These are phyloP conservation scores for Aspergillus texensis DNA, from an alignment of 2,329 filamentous ascomycete species.

Conservation along the genomic window DNA sequence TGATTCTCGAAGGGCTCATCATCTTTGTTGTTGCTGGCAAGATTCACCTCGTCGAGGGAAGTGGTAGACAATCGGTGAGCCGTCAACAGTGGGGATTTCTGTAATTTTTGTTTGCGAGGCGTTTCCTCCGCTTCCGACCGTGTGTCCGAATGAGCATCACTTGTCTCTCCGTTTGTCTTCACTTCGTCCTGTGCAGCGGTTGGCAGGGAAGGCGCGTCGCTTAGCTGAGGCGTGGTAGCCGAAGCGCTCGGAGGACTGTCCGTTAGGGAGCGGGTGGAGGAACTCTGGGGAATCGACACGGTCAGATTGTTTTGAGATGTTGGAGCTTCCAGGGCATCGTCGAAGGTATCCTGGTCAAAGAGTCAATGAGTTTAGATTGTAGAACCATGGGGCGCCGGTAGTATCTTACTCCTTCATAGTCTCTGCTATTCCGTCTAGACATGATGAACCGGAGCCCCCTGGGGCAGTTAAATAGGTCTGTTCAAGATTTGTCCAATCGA, in stretches of 20 bases:
- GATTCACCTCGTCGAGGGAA: constrained; percentile 67
- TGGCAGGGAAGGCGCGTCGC: constrained; percentile 34
- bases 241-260: constrained; percentile 46
- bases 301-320: constrained; percentile 30
- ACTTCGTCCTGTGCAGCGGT: constrained; percentile 30
- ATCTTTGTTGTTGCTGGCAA: constrained; percentile 62
- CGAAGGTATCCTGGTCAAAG: constrained; percentile 69
- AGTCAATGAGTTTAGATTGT: constrained; percentile 8
- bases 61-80: constrained; percentile 58
- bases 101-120: constrained; percentile 36
- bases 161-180: constrained; percentile 22
- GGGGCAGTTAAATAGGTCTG: constrained; percentile 10
- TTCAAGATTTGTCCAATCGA: constrained; percentile 5
- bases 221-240: constrained; percentile 39
- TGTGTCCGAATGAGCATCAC: constrained; percentile 29
- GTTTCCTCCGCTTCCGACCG: constrained; percentile 37
- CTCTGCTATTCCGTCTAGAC: constrained; percentile 43
- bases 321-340: constrained; percentile 68
- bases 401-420: constrained; percentile 46
- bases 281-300: constrained; percentile 37
- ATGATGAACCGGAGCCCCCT: constrained; percentile 25
- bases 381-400: neutral
- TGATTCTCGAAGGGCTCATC: constrained; percentile 35
- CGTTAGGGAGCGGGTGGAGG: constrained; percentile 65
- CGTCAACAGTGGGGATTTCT: constrained; percentile 57